Conservation (phyloP, 1,284 basidiomycete genomes). For the Leccinum colubrinum region DNA sequence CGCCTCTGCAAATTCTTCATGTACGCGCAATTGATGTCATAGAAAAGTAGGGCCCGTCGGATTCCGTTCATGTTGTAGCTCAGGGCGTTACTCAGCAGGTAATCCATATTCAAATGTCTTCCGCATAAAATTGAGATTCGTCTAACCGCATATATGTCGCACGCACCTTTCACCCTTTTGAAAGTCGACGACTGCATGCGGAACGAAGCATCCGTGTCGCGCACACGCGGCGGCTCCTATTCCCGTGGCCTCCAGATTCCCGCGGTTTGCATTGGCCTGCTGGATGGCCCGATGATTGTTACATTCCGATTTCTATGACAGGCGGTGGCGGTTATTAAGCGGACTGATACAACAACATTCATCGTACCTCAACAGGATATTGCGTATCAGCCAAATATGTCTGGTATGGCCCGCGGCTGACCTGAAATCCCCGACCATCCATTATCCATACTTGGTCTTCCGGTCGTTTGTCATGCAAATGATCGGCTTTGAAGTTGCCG, state of each 20-base stretch:
- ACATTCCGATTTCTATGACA: constrained; percentile 1
- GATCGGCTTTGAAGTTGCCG: constrained; percentile 15
- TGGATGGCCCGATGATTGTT: constrained; percentile 7
- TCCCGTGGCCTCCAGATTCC: constrained; percentile 2
- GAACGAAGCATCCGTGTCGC: constrained; percentile 18
- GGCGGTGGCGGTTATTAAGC: not conserved
- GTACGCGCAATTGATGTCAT: constrained; percentile 15
- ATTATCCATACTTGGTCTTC: constrained; percentile 10
- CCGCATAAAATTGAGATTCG: not conserved
- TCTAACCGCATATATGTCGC: not conserved
- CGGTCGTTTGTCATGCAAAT: not conserved
- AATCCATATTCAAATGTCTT: not conserved
- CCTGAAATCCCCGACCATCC: constrained; percentile 11
- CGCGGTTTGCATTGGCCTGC: not conserved
- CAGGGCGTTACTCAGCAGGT: not conserved
- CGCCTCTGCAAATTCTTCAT: not conserved
- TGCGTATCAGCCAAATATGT: not conserved
- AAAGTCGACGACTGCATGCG: constrained; percentile 1
- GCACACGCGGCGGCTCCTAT: constrained; percentile 20
- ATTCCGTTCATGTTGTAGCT: not conserved
- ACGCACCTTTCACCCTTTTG: constrained; percentile 6
- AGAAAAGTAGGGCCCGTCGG: not conserved
- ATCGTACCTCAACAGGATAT: not conserved
- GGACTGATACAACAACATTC: too few species aligned
- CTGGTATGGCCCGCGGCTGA: not conserved